Evolutionary conservation across 1,284 basidiomycete genomes (phyloP).

Genomic region (Apiotrichum mycotoxinovorans): DNA sequence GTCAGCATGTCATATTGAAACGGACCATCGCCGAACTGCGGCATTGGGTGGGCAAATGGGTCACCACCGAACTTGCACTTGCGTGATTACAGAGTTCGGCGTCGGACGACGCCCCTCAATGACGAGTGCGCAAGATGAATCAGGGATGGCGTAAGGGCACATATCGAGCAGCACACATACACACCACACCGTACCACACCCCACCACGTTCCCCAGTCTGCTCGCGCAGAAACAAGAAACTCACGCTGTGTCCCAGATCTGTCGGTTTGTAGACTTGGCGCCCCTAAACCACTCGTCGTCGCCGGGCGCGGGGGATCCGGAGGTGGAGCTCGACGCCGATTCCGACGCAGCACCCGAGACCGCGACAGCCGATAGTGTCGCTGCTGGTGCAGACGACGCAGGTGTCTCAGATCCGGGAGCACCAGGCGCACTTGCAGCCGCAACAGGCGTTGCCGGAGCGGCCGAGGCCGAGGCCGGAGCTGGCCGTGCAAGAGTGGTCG

Average conservation of each 20-base stretch:
- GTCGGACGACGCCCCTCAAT: too few relatives aligned
- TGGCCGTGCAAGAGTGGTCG: background rate
- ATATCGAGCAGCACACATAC: background rate
- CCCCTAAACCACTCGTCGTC: constrained; percentile 22
- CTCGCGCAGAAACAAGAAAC: background rate
- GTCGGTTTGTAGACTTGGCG: constrained; percentile 12
- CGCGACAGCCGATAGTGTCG: background rate
- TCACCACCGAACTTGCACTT: too few relatives aligned
- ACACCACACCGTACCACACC: background rate
- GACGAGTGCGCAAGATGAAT: background rate
- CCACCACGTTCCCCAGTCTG: too few relatives aligned
- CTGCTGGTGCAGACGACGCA: background rate
- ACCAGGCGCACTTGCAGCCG: too few relatives aligned
- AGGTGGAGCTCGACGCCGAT: background rate
- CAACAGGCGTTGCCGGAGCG: background rate
- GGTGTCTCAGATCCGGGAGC: background rate
- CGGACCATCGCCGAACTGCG: background rate
- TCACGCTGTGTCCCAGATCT: constrained; percentile 27
- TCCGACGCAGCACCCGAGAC: too few relatives aligned
- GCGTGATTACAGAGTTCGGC: too few relatives aligned
- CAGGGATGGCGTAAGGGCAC: background rate
- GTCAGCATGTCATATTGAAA: constrained; percentile 6
- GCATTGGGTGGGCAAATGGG: too few relatives aligned
- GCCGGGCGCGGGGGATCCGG: background rate
- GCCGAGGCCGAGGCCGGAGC: background rate